Conservation (phyloP, 176 grass and related monocot species). For the Phoenix dactylifera region DNA sequence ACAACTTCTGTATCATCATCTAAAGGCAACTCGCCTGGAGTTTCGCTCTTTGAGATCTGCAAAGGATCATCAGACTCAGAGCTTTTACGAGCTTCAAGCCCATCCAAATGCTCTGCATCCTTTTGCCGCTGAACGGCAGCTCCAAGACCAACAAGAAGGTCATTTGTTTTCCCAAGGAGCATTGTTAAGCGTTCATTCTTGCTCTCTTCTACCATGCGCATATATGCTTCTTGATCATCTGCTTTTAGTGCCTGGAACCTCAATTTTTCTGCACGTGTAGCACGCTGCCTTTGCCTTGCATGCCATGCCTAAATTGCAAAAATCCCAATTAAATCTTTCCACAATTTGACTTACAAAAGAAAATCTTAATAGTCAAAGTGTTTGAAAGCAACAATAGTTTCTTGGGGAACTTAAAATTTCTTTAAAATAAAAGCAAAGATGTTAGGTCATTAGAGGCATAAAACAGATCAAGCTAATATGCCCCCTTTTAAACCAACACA, state of each 20-base stretch:
- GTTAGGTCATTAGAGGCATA: no score
- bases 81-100: slow-evolving; percentile 39
- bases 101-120: slow-evolving; percentile 81
- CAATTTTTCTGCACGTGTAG: slow-evolving; percentile 64
- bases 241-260: slow-evolving; percentile 79
- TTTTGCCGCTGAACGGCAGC: slow-evolving; percentile 95
- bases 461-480: no score
- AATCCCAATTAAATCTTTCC: neutral
- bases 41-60: slow-evolving; percentile 41
- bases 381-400: no score
- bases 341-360: no score
- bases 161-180: slow-evolving; percentile 96
- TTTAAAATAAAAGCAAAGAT: no score
- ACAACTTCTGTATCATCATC: slow-evolving; percentile 35
- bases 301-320: slow-evolving; percentile 65
- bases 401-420: no score
- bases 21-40: slow-evolving; percentile 37
- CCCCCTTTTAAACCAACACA: no score
- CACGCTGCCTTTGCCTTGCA: slow-evolving; percentile 79
- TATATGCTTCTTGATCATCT: slow-evolving; percentile 97
- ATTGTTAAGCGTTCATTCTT: slow-evolving; percentile 97
- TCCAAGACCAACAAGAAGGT: slow-evolving; percentile 89
- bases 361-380: no score
- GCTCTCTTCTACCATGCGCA: slow-evolving; percentile 98
- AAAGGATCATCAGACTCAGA: slow-evolving; percentile 55